Evolutionary conservation across 148 eudicot genomes (phyloP).

Genomic region (Amaranthus cruentus): DNA sequence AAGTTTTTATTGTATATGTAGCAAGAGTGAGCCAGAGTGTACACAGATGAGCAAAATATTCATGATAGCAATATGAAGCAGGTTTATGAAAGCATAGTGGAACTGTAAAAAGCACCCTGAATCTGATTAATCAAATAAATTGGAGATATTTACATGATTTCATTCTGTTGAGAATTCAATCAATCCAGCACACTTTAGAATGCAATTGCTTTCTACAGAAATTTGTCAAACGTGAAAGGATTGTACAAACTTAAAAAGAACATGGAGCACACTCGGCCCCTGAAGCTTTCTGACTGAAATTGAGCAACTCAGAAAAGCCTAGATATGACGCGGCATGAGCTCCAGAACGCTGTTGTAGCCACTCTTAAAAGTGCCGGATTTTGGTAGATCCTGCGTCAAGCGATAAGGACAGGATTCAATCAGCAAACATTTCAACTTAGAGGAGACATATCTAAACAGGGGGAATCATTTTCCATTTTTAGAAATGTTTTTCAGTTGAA

Average conservation of each 20-base stretch:
- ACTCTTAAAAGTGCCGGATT: slow-evolving; percentile 84
- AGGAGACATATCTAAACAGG: too few species aligned
- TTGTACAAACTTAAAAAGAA: slow-evolving; percentile 23
- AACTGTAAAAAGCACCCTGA: slow-evolving; percentile 13
- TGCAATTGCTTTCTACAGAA: slow-evolving; percentile 28
- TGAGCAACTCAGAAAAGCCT: slow-evolving; percentile 55
- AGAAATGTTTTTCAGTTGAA: too few species aligned
- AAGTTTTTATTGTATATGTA: too few species aligned
- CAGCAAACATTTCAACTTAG: slow-evolving; percentile 3
- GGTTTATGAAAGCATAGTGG: background rate
- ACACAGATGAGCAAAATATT: too few species aligned
- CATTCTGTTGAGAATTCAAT: slow-evolving; percentile 26
- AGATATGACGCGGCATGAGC: slow-evolving; percentile 80
- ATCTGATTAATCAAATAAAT: slow-evolving; percentile 26
- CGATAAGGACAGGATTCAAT: background rate
- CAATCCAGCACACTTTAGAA: slow-evolving; percentile 38
- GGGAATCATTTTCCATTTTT: too few species aligned
- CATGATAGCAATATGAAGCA: background rate
- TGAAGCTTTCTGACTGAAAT: slow-evolving; percentile 7
- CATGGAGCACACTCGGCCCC: background rate
- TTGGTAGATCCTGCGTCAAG: slow-evolving; percentile 69
- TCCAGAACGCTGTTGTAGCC: slow-evolving; percentile 96
- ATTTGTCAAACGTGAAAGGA: slow-evolving; percentile 7
- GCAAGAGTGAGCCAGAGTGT: too few species aligned
- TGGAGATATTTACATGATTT: slow-evolving; percentile 46